Base-by-base conservation (phyloP, 441 rosid genomes). In the Gossypium lobatum region DNA sequence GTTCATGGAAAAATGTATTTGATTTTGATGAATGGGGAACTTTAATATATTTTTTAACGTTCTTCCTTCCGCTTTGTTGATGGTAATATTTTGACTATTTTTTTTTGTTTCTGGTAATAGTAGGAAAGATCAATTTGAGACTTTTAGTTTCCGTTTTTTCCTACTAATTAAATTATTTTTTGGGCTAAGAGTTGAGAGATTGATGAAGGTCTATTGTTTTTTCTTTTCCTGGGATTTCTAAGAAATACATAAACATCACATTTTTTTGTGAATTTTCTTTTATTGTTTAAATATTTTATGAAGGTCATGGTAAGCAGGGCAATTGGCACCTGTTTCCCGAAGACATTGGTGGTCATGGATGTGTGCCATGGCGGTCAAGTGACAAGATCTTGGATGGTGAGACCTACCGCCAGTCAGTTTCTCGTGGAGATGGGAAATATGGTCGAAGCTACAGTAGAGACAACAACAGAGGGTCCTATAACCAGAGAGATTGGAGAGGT, bases 281-380 rank as follows among this genome's bases (percentile, higher is more conserved):
- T 75, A 68, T 83, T 78, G 37, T 80, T 80, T 72, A 14, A 78
- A 77, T 79, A 76, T 72, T 82, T 66, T 74, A 77, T 88, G 85
- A 88, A 93, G 98, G 96, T 88, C 91, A 93, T 80, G 93, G 88
- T 84, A 93, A 91, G 96, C 96, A 89, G 88, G 95, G 95, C 77
- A 89, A 86, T 46, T 91, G 95, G 85, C 88, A 89, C 83, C 70
- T 84, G 83, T 89, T 86, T 81, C 75, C 76, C 10, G 97, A 89
- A 59, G 97, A 93, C 31, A 58, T 21, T 68, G 50, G 87, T 81
- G 86, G 87, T 76, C 85, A 87, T 79, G 88, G 89, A 58, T 89
- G 87, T 62, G 77, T 72, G 65, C 85, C 94, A 31, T 83, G 83
- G 39, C 81, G 95, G 18, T 84, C 90, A 14, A 79, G 80, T 77